phyloP scores from a whole-genome alignment of 2,329 filamentous ascomycete genomes.

The Fusarium illudens region DNA sequence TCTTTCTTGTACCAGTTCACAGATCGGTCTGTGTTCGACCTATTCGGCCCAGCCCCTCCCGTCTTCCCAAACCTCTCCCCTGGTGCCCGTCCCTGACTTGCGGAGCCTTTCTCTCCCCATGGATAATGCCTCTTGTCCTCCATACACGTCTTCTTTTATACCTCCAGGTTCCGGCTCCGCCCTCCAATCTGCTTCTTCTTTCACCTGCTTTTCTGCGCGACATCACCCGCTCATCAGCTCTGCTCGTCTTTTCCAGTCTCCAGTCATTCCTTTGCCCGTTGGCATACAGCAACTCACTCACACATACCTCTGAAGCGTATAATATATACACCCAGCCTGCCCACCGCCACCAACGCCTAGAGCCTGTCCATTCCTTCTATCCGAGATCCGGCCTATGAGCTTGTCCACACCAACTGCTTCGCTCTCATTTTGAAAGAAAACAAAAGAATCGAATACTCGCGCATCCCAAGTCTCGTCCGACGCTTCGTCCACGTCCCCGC shows the following conservation, averaged over 20 bases:
- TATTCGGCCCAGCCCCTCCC: conserved; percentile 41
- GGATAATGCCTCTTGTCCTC: conserved; percentile 43
- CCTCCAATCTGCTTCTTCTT: conserved; percentile 37
- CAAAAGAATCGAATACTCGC: conserved; percentile 20
- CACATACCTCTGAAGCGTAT: conserved; percentile 35
- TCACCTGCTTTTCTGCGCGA: conserved; percentile 38
- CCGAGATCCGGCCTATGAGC: conserved; percentile 10
- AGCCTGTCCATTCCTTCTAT: conserved; percentile 28
- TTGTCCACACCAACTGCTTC: conserved; percentile 36
- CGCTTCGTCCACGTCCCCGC: conserved; percentile 12
- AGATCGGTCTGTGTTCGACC: conserved; percentile 42
- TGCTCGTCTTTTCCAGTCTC: conserved; percentile 32
- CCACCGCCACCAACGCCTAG: conserved; percentile 20
- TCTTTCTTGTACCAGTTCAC: conserved; percentile 35
- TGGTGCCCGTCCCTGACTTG: conserved; percentile 39
- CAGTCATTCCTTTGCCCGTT: conserved; percentile 42
- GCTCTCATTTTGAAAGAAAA: conserved; percentile 32
- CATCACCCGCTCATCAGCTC: conserved; percentile 37
- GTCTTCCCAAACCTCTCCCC: conserved; percentile 39
- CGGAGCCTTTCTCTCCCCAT: conserved; percentile 38
- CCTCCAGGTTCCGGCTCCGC: conserved; percentile 44
- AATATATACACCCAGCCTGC: conserved; percentile 35
- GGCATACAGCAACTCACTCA: conserved; percentile 25
- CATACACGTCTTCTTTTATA: conserved; percentile 45
- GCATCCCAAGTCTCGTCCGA: neutral